Base-by-base conservation (phyloP, 129 eudicot genomes). In the Lactuca saligna region DNA sequence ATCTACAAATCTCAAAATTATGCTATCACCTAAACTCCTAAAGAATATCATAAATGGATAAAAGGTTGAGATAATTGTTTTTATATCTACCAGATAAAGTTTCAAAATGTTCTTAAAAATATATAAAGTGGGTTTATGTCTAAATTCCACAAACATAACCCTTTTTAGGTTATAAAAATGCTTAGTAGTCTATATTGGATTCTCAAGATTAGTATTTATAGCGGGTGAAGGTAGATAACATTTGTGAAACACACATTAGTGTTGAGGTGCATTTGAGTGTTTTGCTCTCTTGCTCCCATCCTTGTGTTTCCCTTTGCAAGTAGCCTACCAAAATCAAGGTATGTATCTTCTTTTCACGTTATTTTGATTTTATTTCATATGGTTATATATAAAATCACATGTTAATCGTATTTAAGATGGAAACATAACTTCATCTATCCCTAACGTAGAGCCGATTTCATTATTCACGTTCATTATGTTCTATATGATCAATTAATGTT, bases 201-300 rank as follows among this genome's bases (percentile, higher is more conserved):
- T 54, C 35, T 64, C 66, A 73, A 64, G 34, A 54, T 70, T 64
- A 39, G 65, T 76, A 76, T 76, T 68, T 68, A 76, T 54, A 68
- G 80, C 41, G 55, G 74, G 59, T 61, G 70, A 61, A 61, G 46
- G 17, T 61, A 8, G 65, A 39, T 61, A 39, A 68, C 75, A 76
- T 61, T 76, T 76, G 80, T 68, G 75, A 76, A 69, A 76, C 80
- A 76, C 79, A 66, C 70, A 68, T 61, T 70, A 39, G 75, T 69
- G 70, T 76, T 69, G 75, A 75, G 80, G 64, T 16, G 56, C 34
- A 48, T 60, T 68, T 76, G 65, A 70, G 35, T 5, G 3, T 14
- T 11, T 32, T 12, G 3, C 75, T 65, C 63, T 54, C 61, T 55
- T 74, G 44, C 73, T 74, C 79, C 59, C 65, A 57, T 25, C 61